These are phyloP conservation scores for Lachancea dasiensis DNA, from an alignment of 805 yeast species.

Conservation along the genomic window DNA sequence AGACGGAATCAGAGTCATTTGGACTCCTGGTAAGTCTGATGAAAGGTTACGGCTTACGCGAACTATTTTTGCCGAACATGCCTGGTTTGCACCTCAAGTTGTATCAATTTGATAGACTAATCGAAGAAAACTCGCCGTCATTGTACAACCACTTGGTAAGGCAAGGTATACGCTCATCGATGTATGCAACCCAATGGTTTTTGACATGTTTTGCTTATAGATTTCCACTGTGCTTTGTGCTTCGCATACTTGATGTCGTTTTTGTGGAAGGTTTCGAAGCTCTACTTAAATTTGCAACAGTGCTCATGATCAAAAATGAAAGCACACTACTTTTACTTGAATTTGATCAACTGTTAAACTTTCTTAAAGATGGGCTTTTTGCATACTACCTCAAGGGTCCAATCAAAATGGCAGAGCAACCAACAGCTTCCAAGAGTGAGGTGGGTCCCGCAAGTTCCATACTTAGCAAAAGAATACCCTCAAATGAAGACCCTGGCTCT, in stretches of 20 bases:
- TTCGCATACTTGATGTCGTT: constrained; percentile 80
- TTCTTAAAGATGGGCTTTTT: constrained; percentile 74
- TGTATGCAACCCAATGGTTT: constrained; percentile 99
- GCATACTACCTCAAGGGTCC: constrained; percentile 50
- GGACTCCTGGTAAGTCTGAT: constrained; percentile 73
- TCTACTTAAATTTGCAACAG: constrained; percentile 75
- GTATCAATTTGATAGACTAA: constrained; percentile 83
- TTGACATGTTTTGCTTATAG: constrained; percentile 91
- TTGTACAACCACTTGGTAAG: constrained; percentile 70
- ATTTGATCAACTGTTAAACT: constrained; percentile 74
- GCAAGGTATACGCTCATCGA: constrained; percentile 84
- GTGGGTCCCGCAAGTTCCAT: constrained; percentile 1
- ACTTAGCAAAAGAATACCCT: not conserved
- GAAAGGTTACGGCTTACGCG: constrained; percentile 78
- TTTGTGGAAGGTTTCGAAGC: constrained; percentile 91
- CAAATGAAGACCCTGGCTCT: not conserved
- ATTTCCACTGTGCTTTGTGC: constrained; percentile 83
- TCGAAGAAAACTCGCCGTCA: constrained; percentile 71
- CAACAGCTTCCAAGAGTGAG: not conserved
- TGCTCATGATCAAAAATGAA: constrained; percentile 68
- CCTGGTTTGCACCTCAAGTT: constrained; percentile 81
- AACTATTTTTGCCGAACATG: constrained; percentile 82
- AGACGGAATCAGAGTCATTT: constrained; percentile 72
- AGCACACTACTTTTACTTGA: constrained; percentile 49
- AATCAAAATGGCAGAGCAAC: constrained; percentile 14